phyloP scores from a whole-genome alignment of 495 filamentous ascomycete species.

The Darksidea phi region DNA sequence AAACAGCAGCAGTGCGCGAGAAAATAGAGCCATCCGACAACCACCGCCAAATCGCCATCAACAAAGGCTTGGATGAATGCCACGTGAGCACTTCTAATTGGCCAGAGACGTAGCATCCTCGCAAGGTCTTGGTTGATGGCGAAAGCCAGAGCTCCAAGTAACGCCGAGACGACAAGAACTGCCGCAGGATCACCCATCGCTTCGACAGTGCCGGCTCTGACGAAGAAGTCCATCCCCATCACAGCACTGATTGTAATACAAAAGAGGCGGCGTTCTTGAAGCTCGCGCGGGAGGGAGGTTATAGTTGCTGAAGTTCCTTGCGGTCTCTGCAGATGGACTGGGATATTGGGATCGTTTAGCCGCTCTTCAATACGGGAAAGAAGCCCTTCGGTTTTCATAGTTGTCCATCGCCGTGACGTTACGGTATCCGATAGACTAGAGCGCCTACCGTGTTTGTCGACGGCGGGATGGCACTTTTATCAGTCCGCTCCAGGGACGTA shows the following conservation, averaged over 20 bases:
- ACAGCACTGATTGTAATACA: background rate
- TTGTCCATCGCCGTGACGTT: too few relatives aligned
- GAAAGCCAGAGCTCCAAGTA: background rate
- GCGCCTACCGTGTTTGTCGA: too few relatives aligned
- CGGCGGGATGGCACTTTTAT: too few relatives aligned
- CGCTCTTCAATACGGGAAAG: too few relatives aligned
- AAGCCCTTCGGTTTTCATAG: too few relatives aligned
- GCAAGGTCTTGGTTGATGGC: background rate
- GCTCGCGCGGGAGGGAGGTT: background rate
- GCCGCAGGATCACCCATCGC: background rate
- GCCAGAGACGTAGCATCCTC: background rate
- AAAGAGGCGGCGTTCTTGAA: background rate
- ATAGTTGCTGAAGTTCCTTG: too few relatives aligned
- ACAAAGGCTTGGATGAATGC: background rate
- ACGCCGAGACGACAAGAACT: background rate
- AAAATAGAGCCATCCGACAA: background rate
- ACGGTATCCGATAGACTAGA: too few relatives aligned
- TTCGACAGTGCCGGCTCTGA: background rate
- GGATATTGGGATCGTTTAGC: too few relatives aligned
- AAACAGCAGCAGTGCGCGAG: background rate
- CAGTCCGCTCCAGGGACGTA: too few relatives aligned
- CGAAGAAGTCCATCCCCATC: background rate
- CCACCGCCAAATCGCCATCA: background rate
- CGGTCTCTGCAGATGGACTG: too few relatives aligned
- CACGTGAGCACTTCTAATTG: background rate